Percentiles rank a stretch among this genome's conserved stretches.
Conservation (phyloP, 2,329 filamentous ascomycete species). For the Cercospora sp. region DNA sequence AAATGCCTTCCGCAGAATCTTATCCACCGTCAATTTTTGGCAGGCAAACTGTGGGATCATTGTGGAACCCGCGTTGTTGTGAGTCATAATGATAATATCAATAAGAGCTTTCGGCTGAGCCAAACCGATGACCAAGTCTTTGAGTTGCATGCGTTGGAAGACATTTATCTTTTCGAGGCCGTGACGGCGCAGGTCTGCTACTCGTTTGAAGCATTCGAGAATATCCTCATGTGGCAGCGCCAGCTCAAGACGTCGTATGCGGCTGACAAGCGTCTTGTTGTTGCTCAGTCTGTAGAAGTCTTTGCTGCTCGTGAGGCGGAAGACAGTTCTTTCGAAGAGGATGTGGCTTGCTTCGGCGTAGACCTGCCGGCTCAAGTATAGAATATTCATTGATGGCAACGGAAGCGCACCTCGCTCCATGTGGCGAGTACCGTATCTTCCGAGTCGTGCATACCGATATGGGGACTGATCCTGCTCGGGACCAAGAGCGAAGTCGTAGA, state of each 20-base stretch:
- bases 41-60: constrained; percentile 18
- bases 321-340: constrained; percentile 25
- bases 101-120: neutral
- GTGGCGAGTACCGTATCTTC: neutral
- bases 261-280: constrained; percentile 9
- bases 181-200: neutral
- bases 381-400: constrained; percentile 18
- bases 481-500: constrained; percentile 25
- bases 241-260: constrained; percentile 30
- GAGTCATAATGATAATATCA: neutral
- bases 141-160: constrained; percentile 15
- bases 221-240: constrained; percentile 27
- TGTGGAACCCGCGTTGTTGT: neutral
- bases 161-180: neutral
- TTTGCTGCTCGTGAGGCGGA: constrained; percentile 24
- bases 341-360: constrained; percentile 27
- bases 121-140: constrained; percentile 13
- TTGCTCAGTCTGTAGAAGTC: constrained; percentile 23
- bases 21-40: constrained; percentile 28
- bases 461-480: neutral
- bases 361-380: constrained; percentile 27
- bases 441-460: neutral
- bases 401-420: neutral
- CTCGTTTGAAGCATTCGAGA: constrained; percentile 20
- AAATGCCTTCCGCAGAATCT: constrained; percentile 30